Conservation (phyloP, 768 basidiomycete genomes). For the Boletus reticulatus region DNA sequence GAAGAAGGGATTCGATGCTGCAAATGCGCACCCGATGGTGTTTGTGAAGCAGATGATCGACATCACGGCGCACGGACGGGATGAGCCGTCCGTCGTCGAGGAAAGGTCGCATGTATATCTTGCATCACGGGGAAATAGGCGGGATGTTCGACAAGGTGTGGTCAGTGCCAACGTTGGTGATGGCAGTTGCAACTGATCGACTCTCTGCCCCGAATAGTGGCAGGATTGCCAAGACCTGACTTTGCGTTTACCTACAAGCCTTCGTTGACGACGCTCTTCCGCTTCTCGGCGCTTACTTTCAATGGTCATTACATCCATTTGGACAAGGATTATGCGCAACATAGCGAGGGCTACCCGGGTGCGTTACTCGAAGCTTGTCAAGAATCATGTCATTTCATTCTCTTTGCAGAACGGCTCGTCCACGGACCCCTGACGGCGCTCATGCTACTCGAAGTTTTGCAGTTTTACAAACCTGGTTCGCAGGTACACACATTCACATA, state of each 20-base stretch:
- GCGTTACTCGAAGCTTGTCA: neutral
- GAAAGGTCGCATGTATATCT: conserved; percentile 71
- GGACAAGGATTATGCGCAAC: conserved; percentile 68
- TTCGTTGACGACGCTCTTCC: conserved; percentile 70
- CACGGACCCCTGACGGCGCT: conserved; percentile 82
- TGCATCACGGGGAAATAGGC: conserved; percentile 28
- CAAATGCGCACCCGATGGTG: conserved; percentile 60
- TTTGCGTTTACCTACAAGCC: conserved; percentile 70
- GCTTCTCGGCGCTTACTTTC: conserved; percentile 84
- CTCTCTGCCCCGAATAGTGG: conserved; percentile 36
- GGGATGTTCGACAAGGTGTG: conserved; percentile 44
- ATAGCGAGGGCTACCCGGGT: conserved; percentile 73
- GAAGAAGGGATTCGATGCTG: conserved; percentile 60
- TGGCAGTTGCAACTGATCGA: neutral
- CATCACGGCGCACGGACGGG: conserved; percentile 42
- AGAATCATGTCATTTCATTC: neutral
- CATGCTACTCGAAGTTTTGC: conserved; percentile 66
- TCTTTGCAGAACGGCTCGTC: conserved; percentile 65
- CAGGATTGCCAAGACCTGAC: conserved; percentile 48
- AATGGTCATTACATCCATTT: conserved; percentile 86
- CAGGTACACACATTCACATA: conserved; percentile 60
- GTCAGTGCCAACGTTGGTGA: neutral
- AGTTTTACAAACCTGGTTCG: conserved; percentile 46
- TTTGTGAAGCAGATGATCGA: conserved; percentile 69
- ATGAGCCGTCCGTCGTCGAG: conserved; percentile 52